Conservation (phyloP, 169 alveolate genomes). For the Plasmodium falciparum region DNA sequence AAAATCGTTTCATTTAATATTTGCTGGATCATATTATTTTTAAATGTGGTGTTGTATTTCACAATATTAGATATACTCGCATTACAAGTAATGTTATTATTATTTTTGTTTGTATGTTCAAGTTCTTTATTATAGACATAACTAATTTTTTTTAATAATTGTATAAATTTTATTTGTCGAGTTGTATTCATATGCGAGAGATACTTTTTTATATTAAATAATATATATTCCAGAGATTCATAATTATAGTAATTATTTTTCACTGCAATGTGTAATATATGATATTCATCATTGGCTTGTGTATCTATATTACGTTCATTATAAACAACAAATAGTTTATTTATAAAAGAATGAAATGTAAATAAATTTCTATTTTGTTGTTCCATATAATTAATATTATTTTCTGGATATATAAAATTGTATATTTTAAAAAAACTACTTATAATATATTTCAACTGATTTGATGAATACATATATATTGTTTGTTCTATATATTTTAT, state of each 20-base stretch:
- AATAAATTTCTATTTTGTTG: neutral
- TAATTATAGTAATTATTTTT: constrained; percentile 32
- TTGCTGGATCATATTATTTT: constrained; percentile 24
- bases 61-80: too few relatives aligned
- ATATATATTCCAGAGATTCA: constrained; percentile 35
- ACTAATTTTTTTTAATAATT: constrained; percentile 1
- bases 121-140: constrained; percentile 1
- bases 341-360: neutral
- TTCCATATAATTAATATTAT: neutral
- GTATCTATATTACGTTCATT: constrained; percentile 28
- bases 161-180: constrained; percentile 37
- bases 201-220: constrained; percentile 68
- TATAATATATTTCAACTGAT: constrained; percentile 18
- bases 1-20: constrained; percentile 24
- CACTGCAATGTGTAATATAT: constrained; percentile 12
- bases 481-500: constrained; percentile 13
- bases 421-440: constrained; percentile 29
- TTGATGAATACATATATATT: constrained; percentile 21
- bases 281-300: constrained; percentile 36
- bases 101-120: too few relatives aligned
- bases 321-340: constrained; percentile 20
- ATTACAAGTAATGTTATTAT: too few relatives aligned
- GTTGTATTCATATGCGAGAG: constrained; percentile 17
- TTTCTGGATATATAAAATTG: neutral
- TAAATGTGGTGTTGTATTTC: constrained; percentile 8